Evolutionary conservation across 2,329 filamentous ascomycete species (phyloP).

Genomic region (Ophiostoma perfectum): DNA sequence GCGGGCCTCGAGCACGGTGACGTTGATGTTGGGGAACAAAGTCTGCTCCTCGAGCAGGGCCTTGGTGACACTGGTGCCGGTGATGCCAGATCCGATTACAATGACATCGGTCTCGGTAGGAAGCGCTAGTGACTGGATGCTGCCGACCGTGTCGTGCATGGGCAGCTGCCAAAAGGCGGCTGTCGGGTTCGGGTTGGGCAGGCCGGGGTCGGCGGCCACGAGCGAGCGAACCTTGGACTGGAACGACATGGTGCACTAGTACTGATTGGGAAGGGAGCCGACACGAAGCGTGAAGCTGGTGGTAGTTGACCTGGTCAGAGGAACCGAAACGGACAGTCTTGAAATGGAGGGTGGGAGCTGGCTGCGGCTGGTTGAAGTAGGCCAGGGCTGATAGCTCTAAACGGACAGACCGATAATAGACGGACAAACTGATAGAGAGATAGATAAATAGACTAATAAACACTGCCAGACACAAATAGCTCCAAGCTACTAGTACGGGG

Average conservation of each 20-base stretch:
- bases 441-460: too few relatives aligned
- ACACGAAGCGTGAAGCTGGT: not conserved
- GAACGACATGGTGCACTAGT: constrained; percentile 12
- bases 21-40: not conserved
- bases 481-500: not conserved
- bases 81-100: constrained; percentile 36
- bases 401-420: not conserved
- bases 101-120: constrained; percentile 29
- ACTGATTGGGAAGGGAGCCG: not conserved
- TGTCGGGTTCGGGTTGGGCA: constrained; percentile 35
- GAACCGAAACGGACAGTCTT: not conserved
- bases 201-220: constrained; percentile 14
- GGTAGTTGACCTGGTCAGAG: not conserved
- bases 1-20: constrained; percentile 31
- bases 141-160: constrained; percentile 26
- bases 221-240: constrained; percentile 1
- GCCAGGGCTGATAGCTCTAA: not conserved
- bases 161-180: constrained; percentile 32
- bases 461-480: not conserved
- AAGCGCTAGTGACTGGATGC: constrained; percentile 23
- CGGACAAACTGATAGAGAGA: not conserved
- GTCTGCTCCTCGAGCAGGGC: constrained; percentile 30
- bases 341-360: not conserved
- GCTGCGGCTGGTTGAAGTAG: constrained; percentile 6
- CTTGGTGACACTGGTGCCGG: constrained; percentile 33